Percentiles rank a stretch among this genome's conserved stretches.
Evolutionary conservation across 2,329 filamentous ascomycete species (phyloP).

Genomic region (Ophiostoma australiae): DNA sequence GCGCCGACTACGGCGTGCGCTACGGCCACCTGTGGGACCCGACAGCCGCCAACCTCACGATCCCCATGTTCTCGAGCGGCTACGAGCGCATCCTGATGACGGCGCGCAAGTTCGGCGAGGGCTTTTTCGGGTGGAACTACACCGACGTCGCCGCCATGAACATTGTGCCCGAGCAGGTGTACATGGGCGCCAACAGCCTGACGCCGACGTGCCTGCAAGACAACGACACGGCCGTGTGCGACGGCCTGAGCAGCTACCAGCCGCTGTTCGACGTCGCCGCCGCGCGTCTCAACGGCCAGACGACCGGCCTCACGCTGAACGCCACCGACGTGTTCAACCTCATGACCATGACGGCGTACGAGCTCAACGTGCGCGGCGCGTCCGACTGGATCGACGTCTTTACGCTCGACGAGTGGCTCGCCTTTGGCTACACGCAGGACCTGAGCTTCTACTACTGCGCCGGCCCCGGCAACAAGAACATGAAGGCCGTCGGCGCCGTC

Average conservation of each 20-base stretch:
- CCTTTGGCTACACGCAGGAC: conserved; percentile 64
- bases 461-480: conserved; percentile 44
- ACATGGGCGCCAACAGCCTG: conserved; percentile 44
- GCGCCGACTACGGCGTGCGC: conserved; percentile 26
- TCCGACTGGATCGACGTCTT: conserved; percentile 61
- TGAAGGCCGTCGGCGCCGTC: conserved; percentile 25
- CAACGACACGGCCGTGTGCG: conserved; percentile 35
- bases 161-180: conserved; percentile 27
- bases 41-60: conserved; percentile 20
- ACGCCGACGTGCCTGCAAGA: conserved; percentile 52
- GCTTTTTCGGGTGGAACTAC: conserved; percentile 55
- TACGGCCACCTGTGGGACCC: conserved; percentile 27
- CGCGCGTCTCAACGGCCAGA: conserved; percentile 20
- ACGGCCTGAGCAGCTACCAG: conserved; percentile 23
- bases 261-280: conserved; percentile 22
- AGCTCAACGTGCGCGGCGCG: conserved; percentile 32
- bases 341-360: conserved; percentile 26
- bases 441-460: conserved; percentile 64
- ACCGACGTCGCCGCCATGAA: conserved; percentile 56
- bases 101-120: conserved; percentile 56
- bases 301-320: conserved; percentile 16
- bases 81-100: conserved; percentile 60
- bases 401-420: conserved; percentile 54
- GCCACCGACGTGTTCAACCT: conserved; percentile 25
- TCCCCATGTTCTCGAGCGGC: conserved; percentile 35